Evolutionary conservation across 2,329 filamentous ascomycete species (phyloP).

Genomic region (Talaromyces verruculosus): DNA sequence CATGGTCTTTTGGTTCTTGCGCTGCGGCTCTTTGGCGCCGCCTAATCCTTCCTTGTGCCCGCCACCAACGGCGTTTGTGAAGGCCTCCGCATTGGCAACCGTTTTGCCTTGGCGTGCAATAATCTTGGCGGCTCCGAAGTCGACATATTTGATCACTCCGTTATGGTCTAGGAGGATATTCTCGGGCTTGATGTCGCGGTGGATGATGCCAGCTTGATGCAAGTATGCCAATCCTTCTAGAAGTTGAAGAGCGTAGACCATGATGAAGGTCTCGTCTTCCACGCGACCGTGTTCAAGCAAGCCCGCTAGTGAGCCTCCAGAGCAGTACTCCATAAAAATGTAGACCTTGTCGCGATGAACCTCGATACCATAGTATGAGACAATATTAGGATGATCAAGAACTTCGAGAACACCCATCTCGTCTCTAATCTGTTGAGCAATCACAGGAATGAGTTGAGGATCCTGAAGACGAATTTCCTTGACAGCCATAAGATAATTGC

Average conservation of each 20-base stretch:
- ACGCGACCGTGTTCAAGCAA: conserved; percentile 94
- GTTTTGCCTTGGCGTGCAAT: conserved; percentile 93
- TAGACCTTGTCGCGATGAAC: conserved; percentile 99
- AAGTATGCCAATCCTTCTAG: conserved; percentile 92
- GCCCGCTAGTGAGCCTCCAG: conserved; percentile 84
- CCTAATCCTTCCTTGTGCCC: conserved; percentile 31
- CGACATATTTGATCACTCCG: conserved; percentile 98
- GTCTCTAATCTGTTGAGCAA: conserved; percentile 90
- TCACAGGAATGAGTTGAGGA: conserved; percentile 89
- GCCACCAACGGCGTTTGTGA: conserved; percentile 45
- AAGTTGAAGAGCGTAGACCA: conserved; percentile 93
- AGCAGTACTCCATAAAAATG: conserved; percentile 99
- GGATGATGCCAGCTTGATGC: conserved; percentile 86
- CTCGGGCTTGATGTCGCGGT: conserved; percentile 97
- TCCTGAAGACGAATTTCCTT: conserved; percentile 98
- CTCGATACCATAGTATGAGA: conserved; percentile 96
- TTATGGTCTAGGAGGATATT: conserved; percentile 97
- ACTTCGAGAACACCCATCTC: conserved; percentile 97
- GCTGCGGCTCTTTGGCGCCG: conserved; percentile 35
- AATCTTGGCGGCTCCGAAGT: conserved; percentile 96
- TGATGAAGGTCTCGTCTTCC: conserved; percentile 95
- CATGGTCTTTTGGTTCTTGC: conserved; percentile 78
- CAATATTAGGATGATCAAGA: conserved; percentile 94
- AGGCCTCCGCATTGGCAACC: conserved; percentile 64
- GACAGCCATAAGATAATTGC: conserved; percentile 94